Evolutionary conservation across 768 basidiomycete genomes (phyloP).

Genomic region (Piloderma croceum): DNA sequence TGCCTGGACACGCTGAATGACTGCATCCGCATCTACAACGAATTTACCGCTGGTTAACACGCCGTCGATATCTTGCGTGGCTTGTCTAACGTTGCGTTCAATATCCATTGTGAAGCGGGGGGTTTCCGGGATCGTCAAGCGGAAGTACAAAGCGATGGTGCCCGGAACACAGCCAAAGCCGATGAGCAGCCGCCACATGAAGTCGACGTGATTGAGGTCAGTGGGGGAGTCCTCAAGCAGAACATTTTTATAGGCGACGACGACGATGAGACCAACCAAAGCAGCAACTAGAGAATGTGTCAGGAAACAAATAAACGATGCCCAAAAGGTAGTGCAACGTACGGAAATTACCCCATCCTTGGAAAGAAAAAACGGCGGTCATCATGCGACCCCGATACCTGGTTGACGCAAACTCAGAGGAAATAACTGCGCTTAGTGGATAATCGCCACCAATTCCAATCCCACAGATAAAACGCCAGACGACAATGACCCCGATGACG

Average conservation of each 20-base stretch:
- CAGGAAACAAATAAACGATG: no score
- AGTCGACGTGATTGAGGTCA: conserved; percentile 53
- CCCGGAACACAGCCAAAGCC: conserved; percentile 84
- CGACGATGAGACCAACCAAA: conserved; percentile 58
- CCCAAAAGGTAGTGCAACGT: conserved; percentile 26
- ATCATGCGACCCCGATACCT: conserved; percentile 79
- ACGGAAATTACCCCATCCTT: conserved; percentile 87
- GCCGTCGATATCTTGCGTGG: conserved; percentile 63
- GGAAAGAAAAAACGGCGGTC: conserved; percentile 80
- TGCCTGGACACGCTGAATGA: conserved; percentile 54
- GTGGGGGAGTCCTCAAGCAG: conserved; percentile 41
- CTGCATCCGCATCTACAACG: conserved; percentile 48
- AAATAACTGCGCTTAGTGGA: conserved; percentile 78
- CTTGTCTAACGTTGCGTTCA: conserved; percentile 76
- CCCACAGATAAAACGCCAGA: conserved; percentile 77
- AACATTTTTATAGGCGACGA: conserved; percentile 60
- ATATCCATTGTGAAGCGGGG: conserved; percentile 92
- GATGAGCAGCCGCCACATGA: conserved; percentile 82
- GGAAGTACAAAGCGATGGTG: conserved; percentile 81
- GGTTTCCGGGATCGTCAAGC: conserved; percentile 88
- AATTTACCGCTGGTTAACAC: conserved; percentile 50
- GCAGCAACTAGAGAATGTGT: conserved; percentile 56
- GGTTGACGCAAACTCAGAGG: conserved; percentile 82
- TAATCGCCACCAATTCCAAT: conserved; percentile 89
- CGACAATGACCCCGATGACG: conserved; percentile 71